Conservation (phyloP, 768 basidiomycete genomes). For the Dendrothele bispora region DNA sequence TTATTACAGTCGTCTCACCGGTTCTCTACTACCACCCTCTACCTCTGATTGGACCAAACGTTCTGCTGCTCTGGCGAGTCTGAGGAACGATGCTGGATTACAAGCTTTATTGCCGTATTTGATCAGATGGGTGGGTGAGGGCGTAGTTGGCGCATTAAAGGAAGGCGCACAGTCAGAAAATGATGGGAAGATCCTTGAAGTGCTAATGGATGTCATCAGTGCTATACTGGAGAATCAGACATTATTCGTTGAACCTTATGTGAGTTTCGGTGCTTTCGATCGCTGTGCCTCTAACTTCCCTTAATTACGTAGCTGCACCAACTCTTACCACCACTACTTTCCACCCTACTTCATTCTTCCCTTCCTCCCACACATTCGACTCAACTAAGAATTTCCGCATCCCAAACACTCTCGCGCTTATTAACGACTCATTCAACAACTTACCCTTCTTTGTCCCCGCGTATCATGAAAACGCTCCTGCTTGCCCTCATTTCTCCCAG, state of each 20-base stretch:
- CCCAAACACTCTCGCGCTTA: constrained; percentile 81
- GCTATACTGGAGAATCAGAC: constrained; percentile 85
- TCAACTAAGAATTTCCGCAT: constrained; percentile 75
- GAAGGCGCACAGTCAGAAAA: constrained; percentile 55
- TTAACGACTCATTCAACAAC: constrained; percentile 84
- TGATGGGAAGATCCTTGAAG: constrained; percentile 74
- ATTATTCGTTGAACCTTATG: constrained; percentile 95
- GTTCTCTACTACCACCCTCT: constrained; percentile 77
- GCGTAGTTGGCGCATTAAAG: constrained; percentile 67
- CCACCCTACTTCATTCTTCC: constrained; percentile 84
- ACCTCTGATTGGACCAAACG: constrained; percentile 69
- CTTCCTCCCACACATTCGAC: constrained; percentile 72
- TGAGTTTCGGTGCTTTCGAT: constrained; percentile 39
- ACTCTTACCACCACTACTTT: constrained; percentile 90
- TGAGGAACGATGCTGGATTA: constrained; percentile 87
- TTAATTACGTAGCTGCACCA: constrained; percentile 76
- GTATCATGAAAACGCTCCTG: constrained; percentile 92
- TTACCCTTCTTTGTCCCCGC: constrained; percentile 82
- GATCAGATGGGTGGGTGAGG: constrained; percentile 92
- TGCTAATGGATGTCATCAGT: constrained; percentile 80
- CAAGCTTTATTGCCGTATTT: constrained; percentile 92
- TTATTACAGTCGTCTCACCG: constrained; percentile 90
- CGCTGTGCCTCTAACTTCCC: constrained; percentile 4
- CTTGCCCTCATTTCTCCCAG: constrained; percentile 75
- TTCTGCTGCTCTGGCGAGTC: constrained; percentile 85